Conservation (phyloP, 1,139 yeast species). For the Kodamaea derodonti region DNA sequence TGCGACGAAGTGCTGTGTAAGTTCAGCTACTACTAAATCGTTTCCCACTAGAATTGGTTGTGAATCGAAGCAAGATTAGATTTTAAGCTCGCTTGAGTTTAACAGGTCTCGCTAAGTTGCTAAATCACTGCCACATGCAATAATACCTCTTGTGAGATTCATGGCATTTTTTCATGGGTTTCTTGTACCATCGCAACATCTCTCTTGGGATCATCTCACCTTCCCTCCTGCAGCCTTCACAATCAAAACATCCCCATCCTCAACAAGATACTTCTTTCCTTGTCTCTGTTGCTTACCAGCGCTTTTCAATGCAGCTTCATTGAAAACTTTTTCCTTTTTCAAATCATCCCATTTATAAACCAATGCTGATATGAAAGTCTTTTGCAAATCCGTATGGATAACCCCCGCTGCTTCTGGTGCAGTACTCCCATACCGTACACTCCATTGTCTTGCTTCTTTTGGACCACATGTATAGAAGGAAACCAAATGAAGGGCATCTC, state of each 20-base stretch:
- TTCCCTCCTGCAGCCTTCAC: conserved; percentile 53
- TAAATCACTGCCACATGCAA: too few relatives aligned
- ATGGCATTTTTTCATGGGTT: too few relatives aligned
- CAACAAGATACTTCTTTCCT: conserved; percentile 70
- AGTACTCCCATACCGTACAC: conserved; percentile 67
- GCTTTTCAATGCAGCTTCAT: conserved; percentile 42
- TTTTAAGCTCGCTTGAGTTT: too few relatives aligned
- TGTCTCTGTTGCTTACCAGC: conserved; percentile 52
- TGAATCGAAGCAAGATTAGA: too few relatives aligned
- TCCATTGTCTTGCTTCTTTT: conserved; percentile 91
- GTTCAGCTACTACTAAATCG: too few relatives aligned
- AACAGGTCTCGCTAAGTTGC: too few relatives aligned
- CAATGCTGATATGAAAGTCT: conserved; percentile 81
- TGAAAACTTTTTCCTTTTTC: conserved; percentile 32
- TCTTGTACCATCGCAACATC: too few relatives aligned
- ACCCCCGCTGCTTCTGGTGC: conserved; percentile 95
- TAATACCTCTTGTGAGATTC: too few relatives aligned
- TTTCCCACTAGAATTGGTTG: too few relatives aligned
- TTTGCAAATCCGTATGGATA: conserved; percentile 83
- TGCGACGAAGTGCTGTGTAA: too few relatives aligned
- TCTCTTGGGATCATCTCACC: too few relatives aligned
- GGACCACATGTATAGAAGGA: conserved; percentile 93
- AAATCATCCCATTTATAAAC: conserved; percentile 82
- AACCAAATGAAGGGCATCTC: conserved; percentile 63
- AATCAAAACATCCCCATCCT: conserved; percentile 73